phyloP scores from a whole-genome alignment of 2,329 filamentous ascomycete genomes.

The Salinomyces thailandicus region DNA sequence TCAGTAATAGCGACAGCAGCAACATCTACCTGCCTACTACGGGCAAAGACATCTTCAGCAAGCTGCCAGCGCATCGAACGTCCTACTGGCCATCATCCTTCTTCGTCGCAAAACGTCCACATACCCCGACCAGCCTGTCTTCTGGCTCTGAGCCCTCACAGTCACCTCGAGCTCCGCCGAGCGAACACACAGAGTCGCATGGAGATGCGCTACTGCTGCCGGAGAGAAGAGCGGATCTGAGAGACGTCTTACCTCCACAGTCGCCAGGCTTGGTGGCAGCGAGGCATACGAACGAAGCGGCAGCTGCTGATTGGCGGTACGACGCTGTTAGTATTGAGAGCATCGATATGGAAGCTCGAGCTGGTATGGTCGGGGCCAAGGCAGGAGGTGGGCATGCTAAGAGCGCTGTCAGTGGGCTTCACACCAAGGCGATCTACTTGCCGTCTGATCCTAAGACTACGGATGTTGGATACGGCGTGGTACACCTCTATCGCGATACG shows the following conservation, averaged over 20 bases:
- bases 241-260: slow-evolving; percentile 25
- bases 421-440: slow-evolving; percentile 72
- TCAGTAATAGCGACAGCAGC: slow-evolving; percentile 3
- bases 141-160: slow-evolving; percentile 9
- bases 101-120: slow-evolving; percentile 8
- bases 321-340: slow-evolving; percentile 68
- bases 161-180: slow-evolving; percentile 11
- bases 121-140: slow-evolving; percentile 8
- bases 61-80: slow-evolving; percentile 34
- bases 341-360: slow-evolving; percentile 55
- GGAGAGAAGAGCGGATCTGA: slow-evolving; percentile 26
- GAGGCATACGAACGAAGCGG: slow-evolving; percentile 37
- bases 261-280: slow-evolving; percentile 23
- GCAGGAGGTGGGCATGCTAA: slow-evolving; percentile 32
- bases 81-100: slow-evolving; percentile 25
- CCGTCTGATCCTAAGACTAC: slow-evolving; percentile 61
- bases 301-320: slow-evolving; percentile 66
- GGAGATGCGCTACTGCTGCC: slow-evolving; percentile 27
- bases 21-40: slow-evolving; percentile 30
- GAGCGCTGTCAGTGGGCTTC: slow-evolving; percentile 52
- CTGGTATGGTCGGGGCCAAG: slow-evolving; percentile 23
- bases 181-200: slow-evolving; percentile 19
- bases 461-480: slow-evolving; percentile 80
- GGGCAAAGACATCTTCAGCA: slow-evolving; percentile 36
- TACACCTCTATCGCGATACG: slow-evolving; percentile 83